Base-by-base conservation (phyloP, 441 rosid species). In the Croton laevigatus region DNA sequence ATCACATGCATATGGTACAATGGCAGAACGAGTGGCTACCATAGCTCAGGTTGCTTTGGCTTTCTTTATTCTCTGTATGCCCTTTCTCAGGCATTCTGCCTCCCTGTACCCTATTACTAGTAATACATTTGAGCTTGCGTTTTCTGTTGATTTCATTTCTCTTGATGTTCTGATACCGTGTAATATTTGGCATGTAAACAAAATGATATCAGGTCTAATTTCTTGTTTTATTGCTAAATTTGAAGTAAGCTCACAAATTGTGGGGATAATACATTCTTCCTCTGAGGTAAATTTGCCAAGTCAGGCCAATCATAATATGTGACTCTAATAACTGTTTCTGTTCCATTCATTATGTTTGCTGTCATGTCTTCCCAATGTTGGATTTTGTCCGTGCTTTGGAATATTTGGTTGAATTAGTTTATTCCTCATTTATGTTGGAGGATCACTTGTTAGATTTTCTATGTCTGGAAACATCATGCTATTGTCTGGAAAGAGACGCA, bases 1-100 rank as follows among this genome's bases (percentile, higher is more conserved):
- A 75, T 94, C 96, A 48, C 94, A 84, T 83, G 91, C 98, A 23
- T 94, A 94, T 84, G 97, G 97, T 71, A 87, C 83, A 60, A 71
- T 82, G 79, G 98, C 97, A 36, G 94, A 84, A 72, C 81, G 82
- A 63, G 97, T 94, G 6, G 98, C 98, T 65, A 77, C 74, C 67
- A 90, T 94, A 68, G 97, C 97, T 76, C 97, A 94, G 97, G 98
- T 89, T 74, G 42, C 81, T 72, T 51, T 59, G 37, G 42, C 34
- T 64, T 12, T 48, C 55, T 17, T 59, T 45, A 5, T 68, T 58
- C 19, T 32, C 44, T 45, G 5, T 16, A 12, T 32, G 51, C 6
- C 19, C 37, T 40, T 40, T 40, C 44, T 9, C 44, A 6, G 44
- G 44, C 7, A 2, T 19, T 20, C 19, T 49, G 1, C 11, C 42